Evolutionary conservation across 768 basidiomycete genomes (phyloP), one percentile per base, ranked within the genome.

Genomic region (Leucocoprinus leucothites): DNA sequence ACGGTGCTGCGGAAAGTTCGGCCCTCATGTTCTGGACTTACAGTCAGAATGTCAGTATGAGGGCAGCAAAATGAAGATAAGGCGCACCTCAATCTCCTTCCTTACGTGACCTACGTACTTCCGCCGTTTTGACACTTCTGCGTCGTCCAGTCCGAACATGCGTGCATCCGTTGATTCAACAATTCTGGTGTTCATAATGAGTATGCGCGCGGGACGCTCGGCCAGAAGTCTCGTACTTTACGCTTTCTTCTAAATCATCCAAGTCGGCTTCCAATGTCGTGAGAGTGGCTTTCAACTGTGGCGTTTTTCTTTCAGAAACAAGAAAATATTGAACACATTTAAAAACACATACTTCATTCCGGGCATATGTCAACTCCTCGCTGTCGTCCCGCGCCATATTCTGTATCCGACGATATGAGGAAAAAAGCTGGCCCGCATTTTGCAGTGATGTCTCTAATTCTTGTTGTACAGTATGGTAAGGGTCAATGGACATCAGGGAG

Each of bases 171-270:
- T 88, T 9, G 84, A 81, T 65, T 96, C 95, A 0, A 97, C 91
- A 40, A 94, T 90, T 67, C 91, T 94, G 24, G 26, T 18, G 63
- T 3, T 54, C 24, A 16, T 53, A 38, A 56, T 4, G 48, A 57
- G 47, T 57, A 21, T 34, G 1, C 28, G 18, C 35, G 22, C 11
- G 14, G 21, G 19, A 8, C 2, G 28, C 21, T 31, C 42, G 26
- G 14, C 7, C 21, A 21, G 52, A 14, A 48, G 22, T 21, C 8
- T 13, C 31, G 60, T 68, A 91, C 91, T 83, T 86, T 42, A 98
- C 94, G 64, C 91, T 94, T 65, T 93, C 92, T 48, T 97, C 94
- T n/a, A 98, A 72, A 66, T 94, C 94, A 57, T 94, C 91, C 21
- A 96, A 67, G 71, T 98, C 95, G 0, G 88, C 87, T 65, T 94